A percentile compares a stretch with the other conserved stretches of the same genome.
These are phyloP conservation scores for Verbascum thapsus DNA, from an alignment of 257 asterid genomes.

Conservation along the genomic window DNA sequence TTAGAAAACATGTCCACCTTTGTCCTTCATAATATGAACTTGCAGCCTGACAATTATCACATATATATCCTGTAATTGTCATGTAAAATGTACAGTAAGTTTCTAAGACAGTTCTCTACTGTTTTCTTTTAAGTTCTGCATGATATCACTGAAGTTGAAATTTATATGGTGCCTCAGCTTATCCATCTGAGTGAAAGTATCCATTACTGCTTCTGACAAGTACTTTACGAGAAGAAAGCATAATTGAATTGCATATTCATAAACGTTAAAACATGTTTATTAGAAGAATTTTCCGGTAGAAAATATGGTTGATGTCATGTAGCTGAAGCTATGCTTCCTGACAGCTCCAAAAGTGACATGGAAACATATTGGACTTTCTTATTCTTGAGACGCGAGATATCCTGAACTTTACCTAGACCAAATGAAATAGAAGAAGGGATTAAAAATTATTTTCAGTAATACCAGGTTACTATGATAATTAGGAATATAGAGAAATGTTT, in stretches of 20 bases:
- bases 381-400: constrained; percentile 11
- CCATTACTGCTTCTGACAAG: constrained; percentile 1
- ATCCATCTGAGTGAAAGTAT: constrained; percentile 13
- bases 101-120: not conserved
- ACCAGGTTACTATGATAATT: not conserved
- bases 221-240: not conserved
- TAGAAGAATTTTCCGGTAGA: constrained; percentile 18
- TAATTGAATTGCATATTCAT: constrained; percentile 3
- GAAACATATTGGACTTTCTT: constrained; percentile 12
- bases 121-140: constrained; percentile 3
- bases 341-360: constrained; percentile 8
- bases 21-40: constrained; percentile 23
- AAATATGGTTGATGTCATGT: constrained; percentile 18
- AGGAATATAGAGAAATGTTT: not conserved
- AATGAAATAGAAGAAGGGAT: constrained; percentile 8
- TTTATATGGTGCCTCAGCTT: constrained; percentile 1
- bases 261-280: constrained; percentile 15
- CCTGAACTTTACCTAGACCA: constrained; percentile 9
- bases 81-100: constrained; percentile 10
- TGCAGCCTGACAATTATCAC: not conserved
- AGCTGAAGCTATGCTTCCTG: constrained; percentile 19
- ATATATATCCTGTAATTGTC: constrained; percentile 3
- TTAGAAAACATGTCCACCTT: not conserved
- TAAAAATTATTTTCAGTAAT: constrained; percentile 11
- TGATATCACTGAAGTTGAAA: constrained; percentile 2